Base-by-base conservation (phyloP, 768 basidiomycete genomes). In the Amanita rubescens region DNA sequence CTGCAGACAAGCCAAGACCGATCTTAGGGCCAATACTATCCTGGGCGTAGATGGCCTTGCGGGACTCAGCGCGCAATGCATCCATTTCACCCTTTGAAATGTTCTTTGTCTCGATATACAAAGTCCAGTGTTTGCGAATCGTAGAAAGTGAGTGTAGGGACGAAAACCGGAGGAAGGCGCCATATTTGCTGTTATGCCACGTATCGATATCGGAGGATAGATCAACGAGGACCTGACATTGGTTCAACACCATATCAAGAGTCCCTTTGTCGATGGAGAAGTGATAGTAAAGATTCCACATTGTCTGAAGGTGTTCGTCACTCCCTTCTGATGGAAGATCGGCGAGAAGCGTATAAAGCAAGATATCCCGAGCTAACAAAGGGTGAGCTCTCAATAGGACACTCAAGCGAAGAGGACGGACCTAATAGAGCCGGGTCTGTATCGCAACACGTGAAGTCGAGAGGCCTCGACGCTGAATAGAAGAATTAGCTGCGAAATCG, bases 271-370 rank as follows among this genome's bases (percentile, higher is more conserved):
- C 72, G 14, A 81, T 55, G 53, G 68, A 74, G 38, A 79, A 62
- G 57, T 80, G 74, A 55, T 71, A 78, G 63, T 76, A 81, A 3
- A 77, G 69, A 49, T 74, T 69, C 76, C 75, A 81, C 7, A 71
- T 58, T 10, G 24, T 54, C 2, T 44, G 44, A 9, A 59, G 51
- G 3, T 56, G 58, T 19, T 49, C 39, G 2, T 56, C 14, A 0
- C n/a, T 19, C 5, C 27, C 9, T 20, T 43, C 27, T 5, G 25
- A 30, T 11, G 39, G 30, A 5, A 52, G 33, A 22, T 80, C 76
- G 3, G 58, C 51, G 6, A 78, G 57, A 54, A 80, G 57, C 0
- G 75, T 74, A 44, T 76, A 63, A 3, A 81, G 66, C 7, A 81
- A 53, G 25, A 74, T 62, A 52, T 80, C 78, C 9, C 79, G 70